Percentiles rank a stretch among this genome's conserved stretches.
Evolutionary conservation across 2,329 filamentous ascomycete species (phyloP).

Genomic region (Penicillium carneum): DNA sequence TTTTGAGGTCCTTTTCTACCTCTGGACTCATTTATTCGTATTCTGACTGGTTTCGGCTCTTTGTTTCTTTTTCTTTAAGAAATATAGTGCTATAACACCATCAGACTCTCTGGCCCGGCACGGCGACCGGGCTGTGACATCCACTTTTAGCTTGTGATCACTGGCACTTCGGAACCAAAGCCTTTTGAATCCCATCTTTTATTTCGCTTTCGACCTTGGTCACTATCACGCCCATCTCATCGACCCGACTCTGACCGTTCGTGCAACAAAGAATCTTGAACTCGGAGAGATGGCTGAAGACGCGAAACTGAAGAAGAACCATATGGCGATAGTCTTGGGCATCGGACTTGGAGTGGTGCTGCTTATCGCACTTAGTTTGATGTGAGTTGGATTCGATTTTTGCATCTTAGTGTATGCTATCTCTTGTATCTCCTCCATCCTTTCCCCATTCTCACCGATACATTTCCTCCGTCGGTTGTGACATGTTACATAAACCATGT

Average conservation of each 20-base stretch:
- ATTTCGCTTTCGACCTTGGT: conserved; percentile 6
- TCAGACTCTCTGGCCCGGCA: not conserved
- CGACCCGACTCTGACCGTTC: conserved; percentile 6
- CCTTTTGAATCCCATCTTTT: not conserved
- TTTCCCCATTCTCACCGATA: conserved; percentile 2
- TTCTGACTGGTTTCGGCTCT: not conserved
- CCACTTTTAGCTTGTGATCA: conserved; percentile 6
- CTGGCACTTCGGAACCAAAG: not conserved
- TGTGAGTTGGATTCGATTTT: conserved; percentile 35
- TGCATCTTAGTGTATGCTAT: not conserved
- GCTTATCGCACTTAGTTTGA: conserved; percentile 43
- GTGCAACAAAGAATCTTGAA: conserved; percentile 3
- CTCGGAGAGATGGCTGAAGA: conserved; percentile 30
- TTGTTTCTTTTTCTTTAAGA: not conserved
- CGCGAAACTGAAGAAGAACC: conserved; percentile 32
- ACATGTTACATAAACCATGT: conserved; percentile 13
- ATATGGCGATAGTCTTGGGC: conserved; percentile 45
- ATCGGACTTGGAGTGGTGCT: conserved; percentile 43
- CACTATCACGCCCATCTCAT: not conserved
- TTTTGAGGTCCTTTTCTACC: not conserved
- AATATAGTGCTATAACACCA: not conserved
- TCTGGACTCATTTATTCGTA: not conserved
- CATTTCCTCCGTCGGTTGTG: conserved; percentile 17
- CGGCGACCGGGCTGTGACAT: conserved; percentile 5
- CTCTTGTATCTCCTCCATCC: not conserved